These are phyloP conservation scores for Blastobotrys petasosporus DNA, from an alignment of 1,139 yeast genomes.

Conservation along the genomic window DNA sequence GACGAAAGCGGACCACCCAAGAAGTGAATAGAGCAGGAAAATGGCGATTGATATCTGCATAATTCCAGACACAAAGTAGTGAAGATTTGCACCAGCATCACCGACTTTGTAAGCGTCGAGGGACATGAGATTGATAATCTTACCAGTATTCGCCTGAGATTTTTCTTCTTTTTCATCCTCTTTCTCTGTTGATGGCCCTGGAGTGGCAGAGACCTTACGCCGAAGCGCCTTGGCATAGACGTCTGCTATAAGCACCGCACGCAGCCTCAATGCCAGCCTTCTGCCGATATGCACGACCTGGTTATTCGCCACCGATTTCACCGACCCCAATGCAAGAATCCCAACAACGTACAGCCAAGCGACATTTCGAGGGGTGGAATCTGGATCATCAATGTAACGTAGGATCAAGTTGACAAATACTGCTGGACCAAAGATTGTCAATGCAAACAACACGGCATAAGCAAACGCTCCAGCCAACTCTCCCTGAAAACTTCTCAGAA, in stretches of 20 bases:
- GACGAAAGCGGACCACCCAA: conserved; percentile 85
- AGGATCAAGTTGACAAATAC: conserved; percentile 66
- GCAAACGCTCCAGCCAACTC: conserved; percentile 59
- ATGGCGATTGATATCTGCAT: conserved; percentile 63
- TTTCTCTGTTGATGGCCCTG: conserved; percentile 9
- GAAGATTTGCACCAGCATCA: conserved; percentile 76
- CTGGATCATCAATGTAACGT: conserved; percentile 76
- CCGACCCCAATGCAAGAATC: conserved; percentile 59
- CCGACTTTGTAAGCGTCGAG: conserved; percentile 90
- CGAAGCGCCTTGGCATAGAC: conserved; percentile 88
- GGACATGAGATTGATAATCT: conserved; percentile 90
- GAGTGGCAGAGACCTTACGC: conserved; percentile 56
- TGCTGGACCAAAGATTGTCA: conserved; percentile 71
- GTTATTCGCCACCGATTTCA: conserved; percentile 61
- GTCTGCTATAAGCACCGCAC: conserved; percentile 82
- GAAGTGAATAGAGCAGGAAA: conserved; percentile 54
- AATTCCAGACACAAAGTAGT: conserved; percentile 68
- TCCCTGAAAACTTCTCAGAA: conserved; percentile 55
- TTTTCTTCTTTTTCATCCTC: conserved; percentile 16
- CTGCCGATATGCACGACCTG: conserved; percentile 84
- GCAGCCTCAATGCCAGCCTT: conserved; percentile 84
- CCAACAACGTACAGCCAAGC: conserved; percentile 85
- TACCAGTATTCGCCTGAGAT: conserved; percentile 59
- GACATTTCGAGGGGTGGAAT: conserved; percentile 50
- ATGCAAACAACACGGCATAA: conserved; percentile 64